Conservation (phyloP, 2,329 filamentous ascomycete genomes). For the Colletotrichum salicis region DNA sequence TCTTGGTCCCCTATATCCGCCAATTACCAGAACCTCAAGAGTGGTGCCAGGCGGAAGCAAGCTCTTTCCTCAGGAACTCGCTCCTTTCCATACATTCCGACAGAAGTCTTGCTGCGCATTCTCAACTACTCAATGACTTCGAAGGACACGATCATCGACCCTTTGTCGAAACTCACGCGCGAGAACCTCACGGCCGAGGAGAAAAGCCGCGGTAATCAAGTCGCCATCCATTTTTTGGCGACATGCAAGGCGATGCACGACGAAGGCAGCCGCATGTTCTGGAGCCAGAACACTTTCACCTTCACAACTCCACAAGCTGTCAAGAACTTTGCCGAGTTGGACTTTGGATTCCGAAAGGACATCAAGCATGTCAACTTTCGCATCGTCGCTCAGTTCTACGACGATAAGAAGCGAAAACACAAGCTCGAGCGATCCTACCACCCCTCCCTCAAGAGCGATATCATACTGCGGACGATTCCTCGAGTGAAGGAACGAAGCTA, state of each 20-base stretch:
- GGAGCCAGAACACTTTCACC: slow-evolving; percentile 63
- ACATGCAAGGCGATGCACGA: slow-evolving; percentile 60
- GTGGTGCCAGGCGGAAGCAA: slow-evolving; percentile 42
- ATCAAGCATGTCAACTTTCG: slow-evolving; percentile 61
- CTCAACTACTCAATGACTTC: slow-evolving; percentile 63
- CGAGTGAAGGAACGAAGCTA: slow-evolving; percentile 58
- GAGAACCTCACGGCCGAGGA: slow-evolving; percentile 58
- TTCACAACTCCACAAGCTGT: slow-evolving; percentile 65
- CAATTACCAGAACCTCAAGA: slow-evolving; percentile 39
- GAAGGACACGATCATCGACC: slow-evolving; percentile 62
- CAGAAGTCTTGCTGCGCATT: slow-evolving; percentile 63
- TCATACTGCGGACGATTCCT: slow-evolving; percentile 53
- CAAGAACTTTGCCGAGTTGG: slow-evolving; percentile 59
- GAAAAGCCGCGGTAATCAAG: slow-evolving; percentile 55
- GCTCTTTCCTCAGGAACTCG: slow-evolving; percentile 34
- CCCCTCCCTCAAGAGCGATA: slow-evolving; percentile 52
- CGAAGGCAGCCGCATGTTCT: slow-evolving; percentile 62
- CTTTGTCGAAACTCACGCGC: slow-evolving; percentile 55
- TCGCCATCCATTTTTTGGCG: slow-evolving; percentile 64
- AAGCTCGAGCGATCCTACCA: slow-evolving; percentile 56
- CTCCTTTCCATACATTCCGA: slow-evolving; percentile 57
- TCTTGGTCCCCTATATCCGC: slow-evolving; percentile 57
- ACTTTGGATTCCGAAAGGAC: slow-evolving; percentile 52
- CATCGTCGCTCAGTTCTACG: slow-evolving; percentile 66
- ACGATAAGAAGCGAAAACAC: slow-evolving; percentile 55